Evolutionary conservation across 192 early-diverging fungal genomes (phyloP), one percentile per base, ranked within the genome.

Genomic region (Linnemannia hyalina): DNA sequence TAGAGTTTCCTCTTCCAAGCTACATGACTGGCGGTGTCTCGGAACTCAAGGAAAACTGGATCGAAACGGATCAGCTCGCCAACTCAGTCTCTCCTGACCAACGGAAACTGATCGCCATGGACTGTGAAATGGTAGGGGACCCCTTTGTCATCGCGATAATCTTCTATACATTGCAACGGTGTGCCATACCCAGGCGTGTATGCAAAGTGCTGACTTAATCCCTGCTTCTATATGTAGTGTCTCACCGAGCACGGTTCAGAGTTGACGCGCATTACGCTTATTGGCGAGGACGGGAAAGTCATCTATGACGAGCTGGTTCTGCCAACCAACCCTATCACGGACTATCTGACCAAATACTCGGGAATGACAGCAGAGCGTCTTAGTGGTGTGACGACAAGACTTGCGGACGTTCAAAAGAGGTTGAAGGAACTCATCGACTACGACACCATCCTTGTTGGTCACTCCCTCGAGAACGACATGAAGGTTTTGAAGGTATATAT

Each of bases 381-480:
- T 74, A 70, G 63, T 5, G 75, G 77, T 10, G 86, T 90, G 0
- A 91, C 80, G 0, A 92, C 89, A 26, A 77, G 81, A 6, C 76
- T 92, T 1, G 75, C 57, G 13, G 88, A 90, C 38, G 91, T 89
- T 9, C 93, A 93, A 81, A 87, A 78, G n/a, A 84, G 83, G 18
- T 38, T 93, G n/a, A 77, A 87, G 41, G 82, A 90, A 41, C 52
- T 93, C 1, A 83, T 93, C 8, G 87, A 89, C 26, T 82, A 86
- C 40, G 77, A 92, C 68, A 89, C 88, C 1, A 89, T 93, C 44
- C 75, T 93, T 32, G 74, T 92, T 0, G 93, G 93, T 5, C 93
- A 93, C 72, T 87, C 88, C 22, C 89, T 96, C 10, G 93, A 95
- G 68, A 93, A 92, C 65, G 95, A 96, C 83, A 80, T 96, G 74